Base-by-base conservation (phyloP, 1,139 yeast species). In the Nakaseomyces uthaithaninus region DNA sequence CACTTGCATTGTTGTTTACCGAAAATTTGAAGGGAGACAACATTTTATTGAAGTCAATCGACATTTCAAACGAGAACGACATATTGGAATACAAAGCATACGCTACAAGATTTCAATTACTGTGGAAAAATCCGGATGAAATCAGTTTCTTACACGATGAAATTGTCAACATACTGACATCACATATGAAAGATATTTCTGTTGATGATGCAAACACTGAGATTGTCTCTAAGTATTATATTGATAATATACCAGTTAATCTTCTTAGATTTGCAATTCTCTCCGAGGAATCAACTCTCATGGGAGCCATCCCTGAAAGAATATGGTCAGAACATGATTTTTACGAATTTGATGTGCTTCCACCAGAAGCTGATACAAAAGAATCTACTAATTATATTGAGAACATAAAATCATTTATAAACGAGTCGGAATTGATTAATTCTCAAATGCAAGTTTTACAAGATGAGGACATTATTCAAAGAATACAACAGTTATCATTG, bases 281-380 rank as follows among this genome's bases (percentile, higher is more conserved):
- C 34, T 78, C 87, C 0, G 84, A 82, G 12, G 91, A 81, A 55
- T 76, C 75, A 23, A 71, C 75, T 38, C 69, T 79, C 0, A 76
- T 81, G 82, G 85, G 84, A 1, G 72, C 73, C 48, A 66, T 81
- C 14, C 93, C 93, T 0, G 56, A 68, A 33, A 53, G 62, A 2
- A 66, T 80, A n/a, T 82, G 86, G 82, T 68, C 71, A 2, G 57
- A 73, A 34, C 68, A 77, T 45, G 82, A 79, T 42, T 67, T 77
- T 12, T 75, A 67, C 51, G 93, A 82, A 50, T 82, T 73, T 55
- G 93, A 82, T 58, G 72, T 79, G 2, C 59, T 81, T 16, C 89
- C 91, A 1, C 87, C 89, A 10, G 57, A 53, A 19, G 52, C 59
- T 15, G 66, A 62, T 0, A 52, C 57, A 18, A 57, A 47, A 37